Conservation (phyloP, 352 stramenopile genomes). For the Halophytophthora batemanensis region DNA sequence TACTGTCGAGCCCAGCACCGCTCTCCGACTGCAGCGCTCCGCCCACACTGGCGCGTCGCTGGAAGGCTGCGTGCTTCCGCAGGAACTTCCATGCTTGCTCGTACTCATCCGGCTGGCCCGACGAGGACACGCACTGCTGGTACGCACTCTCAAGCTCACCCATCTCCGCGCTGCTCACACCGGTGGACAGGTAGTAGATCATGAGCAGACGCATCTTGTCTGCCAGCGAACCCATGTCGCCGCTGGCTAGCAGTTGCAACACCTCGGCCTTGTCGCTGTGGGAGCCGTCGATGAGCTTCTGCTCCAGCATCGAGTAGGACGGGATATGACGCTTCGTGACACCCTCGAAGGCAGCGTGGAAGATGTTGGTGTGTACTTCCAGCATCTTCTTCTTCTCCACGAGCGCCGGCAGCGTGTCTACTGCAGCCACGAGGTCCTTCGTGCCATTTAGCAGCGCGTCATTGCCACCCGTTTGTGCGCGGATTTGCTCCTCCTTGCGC, state of each 20-base stretch:
- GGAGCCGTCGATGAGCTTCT: slow-evolving; percentile 82
- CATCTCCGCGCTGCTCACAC: slow-evolving; percentile 64
- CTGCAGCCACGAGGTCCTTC: slow-evolving; percentile 79
- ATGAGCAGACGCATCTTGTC: slow-evolving; percentile 87
- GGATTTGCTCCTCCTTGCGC: slow-evolving; percentile 84
- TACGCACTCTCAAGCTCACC: slow-evolving; percentile 72
- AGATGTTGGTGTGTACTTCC: slow-evolving; percentile 88
- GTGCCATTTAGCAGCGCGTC: slow-evolving; percentile 71
- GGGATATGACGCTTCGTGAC: slow-evolving; percentile 80
- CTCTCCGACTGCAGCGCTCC: slow-evolving; percentile 36
- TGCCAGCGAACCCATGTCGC: slow-evolving; percentile 61
- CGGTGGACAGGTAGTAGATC: slow-evolving; percentile 85
- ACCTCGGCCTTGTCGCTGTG: slow-evolving; percentile 69
- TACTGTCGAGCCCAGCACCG: slow-evolving; percentile 15
- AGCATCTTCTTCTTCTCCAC: slow-evolving; percentile 89
- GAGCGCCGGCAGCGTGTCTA: slow-evolving; percentile 76
- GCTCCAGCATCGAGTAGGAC: slow-evolving; percentile 82
- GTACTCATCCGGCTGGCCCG: slow-evolving; percentile 37
- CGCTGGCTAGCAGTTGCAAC: slow-evolving; percentile 58
- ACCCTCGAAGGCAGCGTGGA: slow-evolving; percentile 76
- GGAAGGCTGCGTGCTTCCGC: slow-evolving; percentile 79
- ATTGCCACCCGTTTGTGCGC: slow-evolving; percentile 63
- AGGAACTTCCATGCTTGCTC: slow-evolving; percentile 74
- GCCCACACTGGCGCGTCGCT: slow-evolving; percentile 72
- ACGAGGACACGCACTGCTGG: slow-evolving; percentile 43